phyloP scores from a whole-genome alignment of 768 basidiomycete species.

The Chlorophyllum brunneum region DNA sequence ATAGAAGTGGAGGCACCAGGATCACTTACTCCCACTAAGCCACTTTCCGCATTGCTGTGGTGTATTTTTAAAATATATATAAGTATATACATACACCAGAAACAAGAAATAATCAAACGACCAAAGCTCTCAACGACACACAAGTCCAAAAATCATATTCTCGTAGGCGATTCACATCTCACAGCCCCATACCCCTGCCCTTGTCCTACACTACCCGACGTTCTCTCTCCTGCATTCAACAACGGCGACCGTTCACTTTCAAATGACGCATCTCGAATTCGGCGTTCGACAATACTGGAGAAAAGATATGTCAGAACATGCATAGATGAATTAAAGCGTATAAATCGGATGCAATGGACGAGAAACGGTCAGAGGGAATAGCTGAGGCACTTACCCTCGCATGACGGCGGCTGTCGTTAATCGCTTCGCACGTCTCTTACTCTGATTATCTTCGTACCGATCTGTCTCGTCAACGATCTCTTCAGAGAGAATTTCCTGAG shows the following conservation, averaged over 20 bases:
- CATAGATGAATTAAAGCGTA: not conserved
- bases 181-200: not conserved
- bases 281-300: slow-evolving; percentile 50
- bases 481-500: slow-evolving; percentile 88
- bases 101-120: too few species aligned
- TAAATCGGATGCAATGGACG: too few species aligned
- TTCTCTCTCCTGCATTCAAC: not conserved
- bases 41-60: too few species aligned
- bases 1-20: too few species aligned
- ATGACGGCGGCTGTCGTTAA: slow-evolving; percentile 72
- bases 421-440: slow-evolving; percentile 69
- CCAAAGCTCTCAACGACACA: too few species aligned
- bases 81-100: too few species aligned
- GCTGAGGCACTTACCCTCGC: slow-evolving; percentile 73
- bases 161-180: not conserved
- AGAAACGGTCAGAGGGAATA: too few species aligned
- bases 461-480: slow-evolving; percentile 97
- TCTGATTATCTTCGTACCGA: slow-evolving; percentile 82
- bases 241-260: not conserved
- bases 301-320: not conserved
- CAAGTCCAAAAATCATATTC: too few species aligned
- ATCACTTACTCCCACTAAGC: too few species aligned
- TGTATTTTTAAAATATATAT: too few species aligned
- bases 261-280: not conserved
- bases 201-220: not conserved